Percentiles rank a stretch among this genome's conserved stretches.
phyloP scores from a whole-genome alignment of 495 filamentous ascomycete genomes.

The Penicillium diatomitis region DNA sequence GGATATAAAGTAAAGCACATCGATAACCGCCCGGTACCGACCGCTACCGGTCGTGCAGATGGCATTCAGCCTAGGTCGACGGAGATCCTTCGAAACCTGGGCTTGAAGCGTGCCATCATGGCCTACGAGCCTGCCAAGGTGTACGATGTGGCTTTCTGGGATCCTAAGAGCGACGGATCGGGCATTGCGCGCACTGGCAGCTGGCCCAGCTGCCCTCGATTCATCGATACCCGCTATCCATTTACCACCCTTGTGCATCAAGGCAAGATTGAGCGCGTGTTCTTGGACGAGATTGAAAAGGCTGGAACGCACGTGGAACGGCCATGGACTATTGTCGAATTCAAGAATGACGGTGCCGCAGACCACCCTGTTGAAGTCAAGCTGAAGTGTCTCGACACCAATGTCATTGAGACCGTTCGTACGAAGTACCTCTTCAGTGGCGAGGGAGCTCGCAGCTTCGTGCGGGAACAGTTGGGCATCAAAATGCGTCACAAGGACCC shows the following conservation, averaged over 20 bases:
- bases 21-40: conserved; percentile 55
- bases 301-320: conserved; percentile 48
- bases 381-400: conserved; percentile 66
- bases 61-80: conserved; percentile 66
- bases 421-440: conserved; percentile 59
- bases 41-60: conserved; percentile 63
- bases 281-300: conserved; percentile 54
- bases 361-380: conserved; percentile 57
- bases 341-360: conserved; percentile 49
- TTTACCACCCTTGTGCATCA: conserved; percentile 59
- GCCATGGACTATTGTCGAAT: conserved; percentile 54
- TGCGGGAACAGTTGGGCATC: conserved; percentile 50
- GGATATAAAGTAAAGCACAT: conserved; percentile 62
- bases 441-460: conserved; percentile 55
- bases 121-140: conserved; percentile 55
- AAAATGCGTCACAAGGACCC: conserved; percentile 55
- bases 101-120: conserved; percentile 55
- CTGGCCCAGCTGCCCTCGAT: conserved; percentile 55
- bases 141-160: conserved; percentile 61
- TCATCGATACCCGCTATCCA: conserved; percentile 57
- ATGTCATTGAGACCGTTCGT: conserved; percentile 52
- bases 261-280: conserved; percentile 55
- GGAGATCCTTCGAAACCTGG: conserved; percentile 59
- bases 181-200: conserved; percentile 54
- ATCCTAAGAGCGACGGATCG: conserved; percentile 39